Evolutionary conservation across 306 rosid species (phyloP).

Genomic region (Gillenia trifoliata): DNA sequence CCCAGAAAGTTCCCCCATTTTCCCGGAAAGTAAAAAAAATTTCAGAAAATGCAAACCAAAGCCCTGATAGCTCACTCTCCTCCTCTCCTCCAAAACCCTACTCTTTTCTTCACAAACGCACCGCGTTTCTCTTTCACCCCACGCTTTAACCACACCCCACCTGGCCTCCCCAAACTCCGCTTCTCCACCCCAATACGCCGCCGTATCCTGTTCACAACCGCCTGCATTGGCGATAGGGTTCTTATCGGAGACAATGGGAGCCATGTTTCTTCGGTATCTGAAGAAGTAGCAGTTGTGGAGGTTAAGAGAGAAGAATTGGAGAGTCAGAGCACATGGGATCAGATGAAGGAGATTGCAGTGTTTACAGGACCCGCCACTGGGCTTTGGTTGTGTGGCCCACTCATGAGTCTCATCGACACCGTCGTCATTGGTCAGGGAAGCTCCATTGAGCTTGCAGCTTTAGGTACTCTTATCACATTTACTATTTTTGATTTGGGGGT

Average conservation of each 20-base stretch:
- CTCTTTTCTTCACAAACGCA: constrained; percentile 6
- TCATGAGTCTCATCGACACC: constrained; percentile 87
- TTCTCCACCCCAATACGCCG: constrained; percentile 1
- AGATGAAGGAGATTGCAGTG: constrained; percentile 61
- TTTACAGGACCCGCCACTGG: constrained; percentile 80
- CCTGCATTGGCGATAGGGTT: constrained; percentile 15
- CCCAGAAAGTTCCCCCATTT: constrained; percentile 3
- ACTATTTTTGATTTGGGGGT: neutral
- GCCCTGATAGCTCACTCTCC: constrained; percentile 2
- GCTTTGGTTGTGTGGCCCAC: constrained; percentile 80
- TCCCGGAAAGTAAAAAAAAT: neutral
- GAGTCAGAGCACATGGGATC: constrained; percentile 48
- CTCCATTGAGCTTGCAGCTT: constrained; percentile 88
- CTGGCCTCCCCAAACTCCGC: constrained; percentile 17
- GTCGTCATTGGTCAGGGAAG: constrained; percentile 88
- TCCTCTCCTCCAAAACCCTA: constrained; percentile 33
- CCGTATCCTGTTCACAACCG: constrained; percentile 1
- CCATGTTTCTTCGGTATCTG: neutral
- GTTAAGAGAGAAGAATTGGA: constrained; percentile 31
- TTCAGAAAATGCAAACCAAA: constrained; percentile 28
- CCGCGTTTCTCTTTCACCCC: constrained; percentile 8
- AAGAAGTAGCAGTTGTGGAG: constrained; percentile 13
- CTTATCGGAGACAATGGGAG: constrained; percentile 6
- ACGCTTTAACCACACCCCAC: constrained; percentile 1
- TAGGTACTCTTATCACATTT: constrained; percentile 42